These are phyloP conservation scores for Evansstolkia leycettana DNA, from an alignment of 495 filamentous ascomycete genomes.

Conservation along the genomic window DNA sequence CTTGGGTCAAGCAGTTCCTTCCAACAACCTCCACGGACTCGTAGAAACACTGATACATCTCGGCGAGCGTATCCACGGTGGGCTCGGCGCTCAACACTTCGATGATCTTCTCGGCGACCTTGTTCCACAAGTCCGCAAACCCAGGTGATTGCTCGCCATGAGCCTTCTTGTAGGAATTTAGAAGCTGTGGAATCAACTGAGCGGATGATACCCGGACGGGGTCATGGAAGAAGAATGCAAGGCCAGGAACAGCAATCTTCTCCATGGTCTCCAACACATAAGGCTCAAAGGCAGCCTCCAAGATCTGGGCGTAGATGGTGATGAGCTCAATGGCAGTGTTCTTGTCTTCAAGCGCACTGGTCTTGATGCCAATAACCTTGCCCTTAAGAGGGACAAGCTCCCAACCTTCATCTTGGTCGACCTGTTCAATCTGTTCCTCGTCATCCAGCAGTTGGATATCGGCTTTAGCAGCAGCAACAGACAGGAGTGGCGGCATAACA, in stretches of 20 bases:
- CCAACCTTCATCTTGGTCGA: conserved; percentile 96
- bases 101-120: conserved; percentile 78
- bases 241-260: conserved; percentile 84
- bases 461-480: conserved; percentile 87
- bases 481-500: conserved; percentile 88
- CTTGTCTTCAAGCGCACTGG: conserved; percentile 93
- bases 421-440: conserved; percentile 82
- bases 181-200: conserved; percentile 85
- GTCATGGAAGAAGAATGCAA: conserved; percentile 99
- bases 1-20: conserved; percentile 59
- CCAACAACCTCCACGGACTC: conserved; percentile 94
- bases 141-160: conserved; percentile 66
- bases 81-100: conserved; percentile 93
- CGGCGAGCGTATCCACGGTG: conserved; percentile 88
- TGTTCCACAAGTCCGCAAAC: conserved; percentile 68
- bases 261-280: conserved; percentile 92
- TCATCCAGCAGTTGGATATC: conserved; percentile 96
- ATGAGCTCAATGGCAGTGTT: conserved; percentile 97
- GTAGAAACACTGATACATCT: conserved; percentile 99
- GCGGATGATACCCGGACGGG: conserved; percentile 92
- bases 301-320: conserved; percentile 88
- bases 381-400: conserved; percentile 93
- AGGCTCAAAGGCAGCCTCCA: conserved; percentile 82
- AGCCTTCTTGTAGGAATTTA: conserved; percentile 86
- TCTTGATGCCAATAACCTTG: conserved; percentile 97